Conservation (phyloP, 2,329 filamentous ascomycete species). For the Colletotrichum filicis region DNA sequence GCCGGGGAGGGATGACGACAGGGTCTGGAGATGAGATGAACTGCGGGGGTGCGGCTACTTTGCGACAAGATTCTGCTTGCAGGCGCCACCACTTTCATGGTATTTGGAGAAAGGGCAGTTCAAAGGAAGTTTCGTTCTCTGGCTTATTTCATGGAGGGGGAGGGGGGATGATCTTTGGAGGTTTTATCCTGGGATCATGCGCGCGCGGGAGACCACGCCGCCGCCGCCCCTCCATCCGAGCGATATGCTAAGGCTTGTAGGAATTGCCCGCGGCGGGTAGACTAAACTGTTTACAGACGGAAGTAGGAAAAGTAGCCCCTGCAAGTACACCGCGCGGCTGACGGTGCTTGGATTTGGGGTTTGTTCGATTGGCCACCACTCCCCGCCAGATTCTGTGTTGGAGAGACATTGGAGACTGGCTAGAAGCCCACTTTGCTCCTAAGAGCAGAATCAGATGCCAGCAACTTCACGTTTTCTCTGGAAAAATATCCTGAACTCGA, state of each 20-base stretch:
- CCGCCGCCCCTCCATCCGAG: not conserved
- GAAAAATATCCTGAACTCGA: not conserved
- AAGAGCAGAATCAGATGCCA: not conserved
- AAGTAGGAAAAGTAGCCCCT: not conserved
- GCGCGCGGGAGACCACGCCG: not conserved
- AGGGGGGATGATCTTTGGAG: not conserved
- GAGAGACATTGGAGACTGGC: not conserved
- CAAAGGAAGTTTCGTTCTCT: not conserved
- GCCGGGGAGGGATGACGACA: not conserved
- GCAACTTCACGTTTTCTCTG: not conserved
- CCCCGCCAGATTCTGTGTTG: not conserved
- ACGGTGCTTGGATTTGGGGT: not conserved
- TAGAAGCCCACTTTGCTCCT: not conserved
- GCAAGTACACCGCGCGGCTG: conserved; percentile 26
- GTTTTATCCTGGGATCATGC: not conserved
- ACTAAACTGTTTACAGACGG: conserved; percentile 21
- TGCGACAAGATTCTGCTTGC: not conserved
- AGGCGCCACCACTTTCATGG: not conserved
- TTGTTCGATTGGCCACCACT: not conserved
- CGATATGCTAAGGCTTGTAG: not conserved
- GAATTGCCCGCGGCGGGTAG: conserved; percentile 26
- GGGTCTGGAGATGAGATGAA: not conserved
- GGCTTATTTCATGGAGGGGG: not conserved
- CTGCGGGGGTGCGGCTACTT: not conserved
- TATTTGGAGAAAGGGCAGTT: not conserved